These are phyloP conservation scores for Zostera marina DNA, from an alignment of 116 monocot genomes.

Conservation along the genomic window DNA sequence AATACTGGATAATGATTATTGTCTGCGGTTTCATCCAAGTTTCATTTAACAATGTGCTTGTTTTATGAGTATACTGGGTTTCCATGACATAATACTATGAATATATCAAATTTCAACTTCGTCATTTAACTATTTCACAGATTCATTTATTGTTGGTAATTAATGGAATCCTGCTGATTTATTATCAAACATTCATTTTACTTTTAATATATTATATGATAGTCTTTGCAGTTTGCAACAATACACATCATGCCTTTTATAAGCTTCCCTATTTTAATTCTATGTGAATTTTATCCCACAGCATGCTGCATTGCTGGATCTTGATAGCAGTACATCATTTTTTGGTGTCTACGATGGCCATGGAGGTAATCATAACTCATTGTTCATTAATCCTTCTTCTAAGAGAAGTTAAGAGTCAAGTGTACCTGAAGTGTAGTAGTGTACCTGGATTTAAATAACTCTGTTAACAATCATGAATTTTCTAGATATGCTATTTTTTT, in stretches of 20 bases:
- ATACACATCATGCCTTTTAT: too few relatives aligned
- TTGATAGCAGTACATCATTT: slow-evolving; percentile 70
- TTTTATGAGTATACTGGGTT: too few relatives aligned
- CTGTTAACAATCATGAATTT: not conserved
- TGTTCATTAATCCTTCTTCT: not conserved
- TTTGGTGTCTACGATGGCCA: slow-evolving; percentile 99
- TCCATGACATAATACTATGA: too few relatives aligned
- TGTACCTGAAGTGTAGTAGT: not conserved
- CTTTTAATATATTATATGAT: too few relatives aligned
- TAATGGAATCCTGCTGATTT: too few relatives aligned
- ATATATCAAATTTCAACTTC: too few relatives aligned
- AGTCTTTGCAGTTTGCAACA: too few relatives aligned
- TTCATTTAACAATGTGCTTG: too few relatives aligned
- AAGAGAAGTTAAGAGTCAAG: not conserved
- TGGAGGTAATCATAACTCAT: slow-evolving; percentile 41
- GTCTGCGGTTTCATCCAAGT: too few relatives aligned
- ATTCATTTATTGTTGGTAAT: too few relatives aligned
- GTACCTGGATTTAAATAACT: not conserved
- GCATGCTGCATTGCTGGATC: slow-evolving; percentile 85
- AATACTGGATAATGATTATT: not conserved
- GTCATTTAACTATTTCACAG: too few relatives aligned
- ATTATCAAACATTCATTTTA: too few relatives aligned
- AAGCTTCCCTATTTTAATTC: not conserved
- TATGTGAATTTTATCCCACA: slow-evolving; percentile 15
- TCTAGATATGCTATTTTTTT: not conserved